Evolutionary conservation across 768 basidiomycete genomes (phyloP), one percentile per base, ranked within the genome.

Genomic region (Clitopilus hobsonii): DNA sequence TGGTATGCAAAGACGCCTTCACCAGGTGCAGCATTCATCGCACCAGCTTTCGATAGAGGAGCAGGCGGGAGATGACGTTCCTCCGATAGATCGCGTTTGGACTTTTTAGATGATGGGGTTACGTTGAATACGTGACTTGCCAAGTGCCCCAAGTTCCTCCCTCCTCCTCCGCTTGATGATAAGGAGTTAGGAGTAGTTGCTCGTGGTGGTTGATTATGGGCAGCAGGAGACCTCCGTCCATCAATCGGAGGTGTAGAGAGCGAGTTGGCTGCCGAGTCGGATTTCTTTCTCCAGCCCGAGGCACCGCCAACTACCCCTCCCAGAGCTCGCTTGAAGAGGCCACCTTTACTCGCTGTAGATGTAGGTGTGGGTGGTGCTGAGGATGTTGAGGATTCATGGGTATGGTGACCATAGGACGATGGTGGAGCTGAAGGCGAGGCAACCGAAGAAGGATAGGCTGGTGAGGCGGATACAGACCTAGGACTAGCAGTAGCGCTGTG

Each of bases 61-160:
- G 41, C 22, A 20, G 41, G 41, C 10, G 22, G 41, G 41, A 18
- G 10, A 45, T 45, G 16, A 11, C 22, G 16, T 20, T 45, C 41
- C 22, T 18, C 41, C 3, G 41, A 20, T 23, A 45, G 22, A 45
- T 45, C 41, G 4, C 18, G 16, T 20, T 45, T 45, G 18, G 41
- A 45, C 18, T 45, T 45, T 55, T 56, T 58, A 29, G 25, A 38
- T 32, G 54, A 32, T 38, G 59, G 60, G 8, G 54, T 24, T 20
- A 36, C 65, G 55, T 63, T 69, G 61, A 82, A 76, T 36, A 77
- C 75, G 58, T 78, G 76, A 53, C 78, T 71, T n/a, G 80, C 74
- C 49, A 79, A 67, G 54, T 74, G 65, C 54, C 71, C 74, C 49
- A 79, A 66, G 54, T 74, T 65, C 55, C 71, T 70, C 24, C 18